phyloP scores from a whole-genome alignment of 768 basidiomycete genomes.

The Tricholomella constricta region DNA sequence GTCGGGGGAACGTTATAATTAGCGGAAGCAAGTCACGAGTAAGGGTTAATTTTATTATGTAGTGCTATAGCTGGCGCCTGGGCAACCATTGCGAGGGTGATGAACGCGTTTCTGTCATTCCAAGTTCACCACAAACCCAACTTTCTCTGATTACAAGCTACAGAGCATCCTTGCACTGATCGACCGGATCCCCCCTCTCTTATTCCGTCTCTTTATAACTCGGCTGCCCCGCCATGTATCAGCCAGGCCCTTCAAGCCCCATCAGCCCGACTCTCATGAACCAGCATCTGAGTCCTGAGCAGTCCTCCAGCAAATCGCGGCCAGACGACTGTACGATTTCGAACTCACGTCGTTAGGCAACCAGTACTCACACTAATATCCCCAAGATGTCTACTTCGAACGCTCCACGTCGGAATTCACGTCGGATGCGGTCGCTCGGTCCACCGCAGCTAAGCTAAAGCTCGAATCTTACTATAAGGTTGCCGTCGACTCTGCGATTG shows the following conservation, averaged over 20 bases:
- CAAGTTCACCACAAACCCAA: conserved; percentile 10
- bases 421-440: conserved; percentile 83
- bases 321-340: conserved; percentile 46
- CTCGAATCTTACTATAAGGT: conserved; percentile 98
- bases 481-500: conserved; percentile 95
- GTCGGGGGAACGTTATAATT: too few species aligned
- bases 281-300: conserved; percentile 39
- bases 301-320: conserved; percentile 37
- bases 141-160: conserved; percentile 6
- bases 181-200: conserved; percentile 15
- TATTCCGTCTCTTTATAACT: conserved; percentile 8
- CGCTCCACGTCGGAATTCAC: conserved; percentile 81
- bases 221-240: conserved; percentile 31
- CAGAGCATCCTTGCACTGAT: conserved; percentile 17
- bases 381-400: conserved; percentile 94
- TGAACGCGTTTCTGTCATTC: conserved; percentile 15
- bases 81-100: conserved; percentile 35
- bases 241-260: conserved; percentile 42
- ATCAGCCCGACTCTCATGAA: conserved; percentile 23
- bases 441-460: conserved; percentile 93
- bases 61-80: conserved; percentile 15
- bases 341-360: not conserved
- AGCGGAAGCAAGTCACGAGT: conserved; percentile 2
- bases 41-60: not conserved
- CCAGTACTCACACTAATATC: conserved; percentile 9